Evolutionary conservation across 2,329 filamentous ascomycete genomes (phyloP), one percentile per base, ranked within the genome.

Genomic region (Stachybotrys chartarum): DNA sequence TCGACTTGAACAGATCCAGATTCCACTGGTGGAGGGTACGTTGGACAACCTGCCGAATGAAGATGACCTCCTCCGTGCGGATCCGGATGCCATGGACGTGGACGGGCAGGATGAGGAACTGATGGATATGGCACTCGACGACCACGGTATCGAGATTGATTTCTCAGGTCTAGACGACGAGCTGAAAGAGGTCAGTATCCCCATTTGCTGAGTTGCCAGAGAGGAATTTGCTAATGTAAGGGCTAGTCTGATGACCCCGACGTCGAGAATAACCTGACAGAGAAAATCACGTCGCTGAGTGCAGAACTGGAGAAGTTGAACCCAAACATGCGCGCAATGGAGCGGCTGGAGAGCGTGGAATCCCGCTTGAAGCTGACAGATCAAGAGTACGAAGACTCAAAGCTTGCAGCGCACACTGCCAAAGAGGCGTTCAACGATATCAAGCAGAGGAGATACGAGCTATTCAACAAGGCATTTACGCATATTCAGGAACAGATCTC

Each of bases 401-500:
- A 91, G 62, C 82, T 81, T 52, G 80, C 84, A 30, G 88, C 90
- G 55, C 87, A 87, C 54, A 81, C 79, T 48, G 87, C 91, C 11
- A 91, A 89, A 64, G 86, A 92, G n/a, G 84, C 84, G 2, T 99
- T 97, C 67, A 87, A 90, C 64, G 78, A 84, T 18, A 81, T 96
- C 59, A 94, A 93, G 73, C 82, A 88, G 55, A 84, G 87, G 72
- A 88, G 94, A 55, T 90, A 88, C 60, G 90, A 96, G 60, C 82
- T 96, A 32, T 99, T 99, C 81, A 94, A 92, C 77, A 93, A 91
- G 69, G 94, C 94, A 12, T 97, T 97, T 74, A 80, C 83, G 18
- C 94, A 99, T 71, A 99, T 99, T 67, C 90, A 91, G 48, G 91
- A 96, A 63, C 91, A 97, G 69, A 97, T 99, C 63, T 87, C 86